Conservation (phyloP, 225 moss, liverwort and hornwort species). For the Bryum argenteum region DNA sequence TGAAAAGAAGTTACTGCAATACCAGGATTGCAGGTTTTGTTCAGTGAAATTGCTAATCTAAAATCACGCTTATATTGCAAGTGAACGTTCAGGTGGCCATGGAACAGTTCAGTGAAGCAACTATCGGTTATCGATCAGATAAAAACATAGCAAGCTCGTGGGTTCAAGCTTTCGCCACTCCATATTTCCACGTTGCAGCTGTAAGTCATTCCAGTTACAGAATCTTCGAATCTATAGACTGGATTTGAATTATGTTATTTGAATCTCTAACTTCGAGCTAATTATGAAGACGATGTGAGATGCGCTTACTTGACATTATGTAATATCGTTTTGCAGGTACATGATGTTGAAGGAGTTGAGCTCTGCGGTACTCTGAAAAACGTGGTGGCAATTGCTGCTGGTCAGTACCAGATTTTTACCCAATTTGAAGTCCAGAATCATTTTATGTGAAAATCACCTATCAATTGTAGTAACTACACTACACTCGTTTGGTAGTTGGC, state of each 20-base stretch:
- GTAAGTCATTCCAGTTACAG: slow-evolving; percentile 31
- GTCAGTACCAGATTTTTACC: slow-evolving; percentile 24
- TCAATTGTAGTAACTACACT: neutral
- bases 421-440: no score
- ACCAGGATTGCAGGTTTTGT: slow-evolving; percentile 13
- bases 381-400: slow-evolving; percentile 76
- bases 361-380: slow-evolving; percentile 77
- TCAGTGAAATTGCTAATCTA: no score
- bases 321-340: slow-evolving; percentile 40
- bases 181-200: slow-evolving; percentile 67
- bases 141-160: slow-evolving; percentile 49
- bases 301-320: slow-evolving; percentile 9
- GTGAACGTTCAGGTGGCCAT: slow-evolving; percentile 44
- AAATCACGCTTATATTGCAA: slow-evolving; percentile 4
- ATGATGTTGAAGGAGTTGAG: slow-evolving; percentile 83
- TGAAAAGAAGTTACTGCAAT: neutral
- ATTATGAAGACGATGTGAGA: neutral
- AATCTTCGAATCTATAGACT: neutral
- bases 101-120: slow-evolving; percentile 78
- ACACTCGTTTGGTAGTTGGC: neutral
- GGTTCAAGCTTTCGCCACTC: slow-evolving; percentile 63
- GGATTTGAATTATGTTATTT: no score
- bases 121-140: slow-evolving; percentile 64
- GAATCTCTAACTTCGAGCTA: neutral
- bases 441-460: neutral